Percentiles rank a stretch among this genome's conserved stretches.
phyloP scores from a whole-genome alignment of 805 yeast species.

The Cephaloascus fragrans region DNA sequence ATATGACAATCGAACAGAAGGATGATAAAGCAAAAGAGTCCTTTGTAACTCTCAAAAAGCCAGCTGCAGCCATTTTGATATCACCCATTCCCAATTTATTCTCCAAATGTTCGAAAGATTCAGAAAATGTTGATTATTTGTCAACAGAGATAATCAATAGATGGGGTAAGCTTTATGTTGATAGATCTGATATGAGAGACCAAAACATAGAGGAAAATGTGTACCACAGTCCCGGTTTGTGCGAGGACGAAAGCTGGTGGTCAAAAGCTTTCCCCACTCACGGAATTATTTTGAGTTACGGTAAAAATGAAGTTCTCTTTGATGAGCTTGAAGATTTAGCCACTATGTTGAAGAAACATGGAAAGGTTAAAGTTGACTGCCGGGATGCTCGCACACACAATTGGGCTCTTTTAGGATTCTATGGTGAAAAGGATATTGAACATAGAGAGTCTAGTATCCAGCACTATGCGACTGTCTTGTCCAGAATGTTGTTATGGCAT shows the following conservation, averaged over 20 bases:
- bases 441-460: constrained; percentile 33
- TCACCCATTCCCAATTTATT: constrained; percentile 13
- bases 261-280: constrained; percentile 24
- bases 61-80: constrained; percentile 19
- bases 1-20: not conserved
- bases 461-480: constrained; percentile 24
- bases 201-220: constrained; percentile 7
- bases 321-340: constrained; percentile 24
- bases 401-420: constrained; percentile 36
- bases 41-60: constrained; percentile 6
- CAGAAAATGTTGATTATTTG: constrained; percentile 1
- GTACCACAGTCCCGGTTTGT: constrained; percentile 20
- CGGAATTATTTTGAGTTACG: constrained; percentile 33
- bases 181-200: not conserved
- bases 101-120: not conserved
- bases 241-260: constrained; percentile 25
- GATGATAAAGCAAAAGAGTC: not conserved
- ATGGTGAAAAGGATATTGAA: constrained; percentile 29
- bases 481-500: constrained; percentile 34
- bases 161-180: constrained; percentile 1
- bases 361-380: constrained; percentile 21
- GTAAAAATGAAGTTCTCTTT: constrained; percentile 29
- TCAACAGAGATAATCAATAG: not conserved
- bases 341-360: constrained; percentile 10
- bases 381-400: constrained; percentile 28